Evolutionary conservation across 2,329 filamentous ascomycete species (phyloP), one percentile per base, ranked within the genome.

Genomic region (Colletotrichum euphorbiae): DNA sequence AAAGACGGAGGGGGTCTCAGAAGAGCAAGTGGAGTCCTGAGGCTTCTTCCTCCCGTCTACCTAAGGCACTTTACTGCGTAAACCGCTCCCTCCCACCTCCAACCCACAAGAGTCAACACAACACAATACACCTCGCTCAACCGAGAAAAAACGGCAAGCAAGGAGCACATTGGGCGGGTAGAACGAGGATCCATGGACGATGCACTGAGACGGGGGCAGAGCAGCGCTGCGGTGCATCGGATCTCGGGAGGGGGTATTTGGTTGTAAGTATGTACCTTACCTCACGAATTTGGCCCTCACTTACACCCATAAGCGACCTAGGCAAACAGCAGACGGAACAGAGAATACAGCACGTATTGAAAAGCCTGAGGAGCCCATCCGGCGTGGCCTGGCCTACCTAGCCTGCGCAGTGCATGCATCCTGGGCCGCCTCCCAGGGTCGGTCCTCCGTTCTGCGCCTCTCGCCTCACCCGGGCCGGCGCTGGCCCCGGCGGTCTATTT

Each of bases 351-450:
- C 28, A 28, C 28, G 28, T 28, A 24, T 24, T 24, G 21, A 24
- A 24, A 24, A 24, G 21, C 21, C 4, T 4, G 4, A 5, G 21
- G 4, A 5, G 21, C 21, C 21, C 3, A 24, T 24, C 21, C 21
- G 21, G 21, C 21, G 21, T 24, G 21, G 28, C 28, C 28, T 8
- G 7, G 28, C 28, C 28, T 28, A 28, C 28, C 2, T 28, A 28
- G 28, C 28, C 28, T 54, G 51, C 51, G 60, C 65, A 62, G 65
- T 68, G 65, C 65, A 68, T 68, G 54, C 60, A 43, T 68, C 36
- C 40, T 58, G 52, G 58, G 52, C 65, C 60, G 60, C 45, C 46
- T 58, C 36, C 60, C 60, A 55, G 59, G 51, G 21, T 56, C 59
- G 19, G 9, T 13, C 24, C 19, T 38, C 46, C 13, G 58, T 43